Conservation (phyloP, 1,284 basidiomycete genomes). For the Meira miltonrushii region DNA sequence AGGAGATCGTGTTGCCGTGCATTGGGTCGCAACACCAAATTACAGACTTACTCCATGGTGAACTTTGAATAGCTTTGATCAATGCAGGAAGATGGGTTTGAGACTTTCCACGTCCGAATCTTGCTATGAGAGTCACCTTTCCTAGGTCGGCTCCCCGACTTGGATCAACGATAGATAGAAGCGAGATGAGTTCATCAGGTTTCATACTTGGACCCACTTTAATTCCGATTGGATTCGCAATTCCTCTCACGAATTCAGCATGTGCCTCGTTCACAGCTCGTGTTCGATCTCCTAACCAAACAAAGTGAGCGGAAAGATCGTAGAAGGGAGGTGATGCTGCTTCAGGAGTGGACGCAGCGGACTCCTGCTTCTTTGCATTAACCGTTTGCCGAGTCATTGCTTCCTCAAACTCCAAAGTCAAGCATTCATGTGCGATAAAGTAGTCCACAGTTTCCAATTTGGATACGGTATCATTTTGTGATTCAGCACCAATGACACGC, state of each 20-base stretch:
- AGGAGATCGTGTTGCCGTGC: conserved; percentile 68
- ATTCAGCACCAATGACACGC: conserved; percentile 70
- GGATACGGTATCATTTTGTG: conserved; percentile 53
- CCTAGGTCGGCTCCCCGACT: conserved; percentile 72
- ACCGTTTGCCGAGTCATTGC: conserved; percentile 67
- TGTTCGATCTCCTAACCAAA: conserved; percentile 98
- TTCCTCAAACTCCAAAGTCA: conserved; percentile 89
- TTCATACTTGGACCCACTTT: conserved; percentile 89
- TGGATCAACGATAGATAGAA: conserved; percentile 68
- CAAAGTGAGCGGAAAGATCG: conserved; percentile 83
- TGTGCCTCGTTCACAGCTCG: conserved; percentile 86
- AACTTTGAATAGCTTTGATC: conserved; percentile 74
- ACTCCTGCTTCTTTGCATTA: conserved; percentile 8
- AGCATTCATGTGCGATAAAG: conserved; percentile 89
- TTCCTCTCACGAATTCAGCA: conserved; percentile 72
- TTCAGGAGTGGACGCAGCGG: background rate
- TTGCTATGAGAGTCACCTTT: conserved; percentile 81
- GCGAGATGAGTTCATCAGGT: conserved; percentile 69
- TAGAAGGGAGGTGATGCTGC: conserved; percentile 57
- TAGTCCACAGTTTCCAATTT: conserved; percentile 72
- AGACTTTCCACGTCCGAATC: conserved; percentile 80
- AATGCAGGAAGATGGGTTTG: conserved; percentile 64
- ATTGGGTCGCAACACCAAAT: conserved; percentile 95
- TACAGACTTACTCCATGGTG: conserved; percentile 68
- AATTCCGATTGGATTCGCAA: conserved; percentile 91